Evolutionary conservation across 441 rosid species (phyloP), one percentile per base, ranked within the genome.

Genomic region (Mallotus repandus): DNA sequence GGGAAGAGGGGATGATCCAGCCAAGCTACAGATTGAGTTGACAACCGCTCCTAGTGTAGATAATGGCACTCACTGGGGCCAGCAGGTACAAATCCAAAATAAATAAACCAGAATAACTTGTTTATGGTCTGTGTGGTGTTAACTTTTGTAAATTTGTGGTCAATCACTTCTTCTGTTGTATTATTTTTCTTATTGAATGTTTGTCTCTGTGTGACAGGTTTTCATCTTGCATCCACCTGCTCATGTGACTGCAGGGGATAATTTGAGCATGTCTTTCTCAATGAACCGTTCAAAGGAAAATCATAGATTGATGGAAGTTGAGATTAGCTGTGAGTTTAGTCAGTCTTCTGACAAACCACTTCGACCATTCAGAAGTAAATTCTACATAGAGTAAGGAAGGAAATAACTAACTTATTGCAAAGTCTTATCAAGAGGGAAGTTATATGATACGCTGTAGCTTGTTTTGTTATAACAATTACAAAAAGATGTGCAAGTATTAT

Each of bases 1-100:
- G 99, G 98, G 99, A 73, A 83, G 98, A 77, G 72, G 38, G 62
- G 94, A 87, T 81, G 86, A 93, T 80, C 97, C 94, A 0, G 91
- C 91, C n/a, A 80, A 76, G 83, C 79, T 81, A 76, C 94, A 90
- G 71, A 78, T 95, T 64, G 98, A 93, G 84, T 81, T 95, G 82
- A 90, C 97, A 53, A 93, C 99, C 66, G 97, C 93, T 52, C 99
- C 99, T 70, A 93, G 95, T 65, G 76, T 77, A 46, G 84, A 90
- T 70, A 80, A 87, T 68, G 84, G 91, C 82, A 95, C 99, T 11
- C 98, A 95, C 69, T 95, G 99, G 99, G 99, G 99, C 49, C 99
- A 95, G 76, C 99, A 93, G 98, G 99, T 95, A 16, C 66, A 81
- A 70, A 52, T 67, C 46, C 12, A 12, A 56, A 19, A 53, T 18